phyloP scores from a whole-genome alignment of 2,329 filamentous ascomycete species.

The Sphaerulina musiva region DNA sequence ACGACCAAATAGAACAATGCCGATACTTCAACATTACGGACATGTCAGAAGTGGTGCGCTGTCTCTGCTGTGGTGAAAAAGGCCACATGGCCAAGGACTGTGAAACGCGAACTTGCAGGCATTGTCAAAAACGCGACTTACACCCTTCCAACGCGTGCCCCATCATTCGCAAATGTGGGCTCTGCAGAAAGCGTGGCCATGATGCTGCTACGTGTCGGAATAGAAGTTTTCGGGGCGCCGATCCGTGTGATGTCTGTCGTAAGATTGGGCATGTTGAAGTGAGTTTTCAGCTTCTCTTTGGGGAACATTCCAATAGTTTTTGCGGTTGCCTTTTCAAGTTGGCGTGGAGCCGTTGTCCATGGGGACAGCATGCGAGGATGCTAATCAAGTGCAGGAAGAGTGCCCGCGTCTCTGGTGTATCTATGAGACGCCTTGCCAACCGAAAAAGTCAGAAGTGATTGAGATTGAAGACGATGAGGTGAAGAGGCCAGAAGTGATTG shows the following conservation, averaged over 20 bases:
- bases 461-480: not conserved
- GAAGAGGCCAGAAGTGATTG: not conserved
- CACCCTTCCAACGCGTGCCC: slow-evolving; percentile 14
- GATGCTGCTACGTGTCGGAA: slow-evolving; percentile 11
- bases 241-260: slow-evolving; percentile 10
- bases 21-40: slow-evolving; percentile 10
- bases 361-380: too few relatives aligned
- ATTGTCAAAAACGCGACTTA: slow-evolving; percentile 10
- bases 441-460: not conserved
- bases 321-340: not conserved
- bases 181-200: slow-evolving; percentile 15
- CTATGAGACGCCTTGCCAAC: not conserved
- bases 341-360: too few relatives aligned
- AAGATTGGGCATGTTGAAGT: slow-evolving; percentile 9
- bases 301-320: not conserved
- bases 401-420: slow-evolving; percentile 23
- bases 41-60: slow-evolving; percentile 5
- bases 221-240: not conserved
- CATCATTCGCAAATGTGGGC: slow-evolving; percentile 10
- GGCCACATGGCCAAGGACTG: slow-evolving; percentile 13
- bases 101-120: slow-evolving; percentile 8
- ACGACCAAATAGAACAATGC: slow-evolving; percentile 2
- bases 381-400: slow-evolving; percentile 23
- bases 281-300: not conserved
- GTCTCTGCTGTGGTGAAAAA: slow-evolving; percentile 14